Evolutionary conservation across 139 green algal species (phyloP).

Genomic region (Chlorella ohadii): DNA sequence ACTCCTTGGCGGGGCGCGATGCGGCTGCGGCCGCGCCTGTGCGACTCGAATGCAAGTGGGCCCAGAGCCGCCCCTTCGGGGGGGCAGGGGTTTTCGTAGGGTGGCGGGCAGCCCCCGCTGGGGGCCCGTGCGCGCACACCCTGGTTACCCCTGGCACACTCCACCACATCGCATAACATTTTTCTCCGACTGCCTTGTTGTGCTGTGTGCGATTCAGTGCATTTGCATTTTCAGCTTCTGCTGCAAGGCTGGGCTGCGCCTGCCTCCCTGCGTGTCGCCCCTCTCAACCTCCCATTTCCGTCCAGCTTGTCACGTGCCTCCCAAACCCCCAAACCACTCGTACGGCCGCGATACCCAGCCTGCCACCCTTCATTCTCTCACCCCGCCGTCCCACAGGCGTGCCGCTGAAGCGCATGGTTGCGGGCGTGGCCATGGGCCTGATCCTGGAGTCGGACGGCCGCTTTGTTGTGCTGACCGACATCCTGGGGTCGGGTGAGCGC

Average conservation of each 20-base stretch:
- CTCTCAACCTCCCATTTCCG: too few species aligned
- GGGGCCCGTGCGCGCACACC: slow-evolving; percentile 20
- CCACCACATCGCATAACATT: background rate
- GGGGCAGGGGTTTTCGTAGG: slow-evolving; percentile 49
- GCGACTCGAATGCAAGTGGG: slow-evolving; percentile 58
- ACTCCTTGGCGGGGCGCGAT: slow-evolving; percentile 55
- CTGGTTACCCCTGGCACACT: slow-evolving; percentile 46
- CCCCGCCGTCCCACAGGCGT: slow-evolving; percentile 74
- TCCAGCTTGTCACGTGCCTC: too few species aligned
- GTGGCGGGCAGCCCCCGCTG: slow-evolving; percentile 4
- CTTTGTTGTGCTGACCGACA: slow-evolving; percentile 90
- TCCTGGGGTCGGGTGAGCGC: slow-evolving; percentile 70
- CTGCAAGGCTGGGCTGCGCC: too few species aligned
- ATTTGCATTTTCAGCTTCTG: too few species aligned
- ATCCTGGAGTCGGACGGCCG: slow-evolving; percentile 81
- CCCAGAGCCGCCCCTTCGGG: slow-evolving; percentile 27
- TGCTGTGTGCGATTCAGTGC: too few species aligned
- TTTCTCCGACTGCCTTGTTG: too few species aligned
- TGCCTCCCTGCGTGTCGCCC: too few species aligned
- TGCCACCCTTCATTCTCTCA: background rate
- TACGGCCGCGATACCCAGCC: too few species aligned
- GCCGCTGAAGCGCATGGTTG: slow-evolving; percentile 85
- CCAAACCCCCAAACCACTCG: too few species aligned
- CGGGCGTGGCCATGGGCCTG: slow-evolving; percentile 98
- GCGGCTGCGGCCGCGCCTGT: slow-evolving; percentile 26